phyloP scores from a whole-genome alignment of 2,329 filamentous ascomycete genomes.

The Trichoderma sp. region DNA sequence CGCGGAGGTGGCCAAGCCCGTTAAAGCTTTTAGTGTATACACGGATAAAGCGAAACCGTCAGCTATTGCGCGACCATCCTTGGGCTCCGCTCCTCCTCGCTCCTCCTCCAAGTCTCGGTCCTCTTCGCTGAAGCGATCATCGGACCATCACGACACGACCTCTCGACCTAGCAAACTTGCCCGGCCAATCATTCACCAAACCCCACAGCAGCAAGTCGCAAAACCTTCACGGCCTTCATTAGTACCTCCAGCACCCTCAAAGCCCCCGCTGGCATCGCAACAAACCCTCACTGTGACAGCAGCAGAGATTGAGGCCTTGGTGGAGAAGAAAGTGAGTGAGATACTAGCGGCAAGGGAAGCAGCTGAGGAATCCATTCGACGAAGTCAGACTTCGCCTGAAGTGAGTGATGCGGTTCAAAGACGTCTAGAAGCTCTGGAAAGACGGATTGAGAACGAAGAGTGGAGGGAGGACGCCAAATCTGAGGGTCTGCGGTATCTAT shows the following conservation, averaged over 20 bases:
- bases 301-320: conserved; percentile 83
- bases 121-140: conserved; percentile 45
- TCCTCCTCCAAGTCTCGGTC: conserved; percentile 37
- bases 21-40: conserved; percentile 85
- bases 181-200: conserved; percentile 34
- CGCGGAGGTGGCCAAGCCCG: conserved; percentile 59
- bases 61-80: conserved; percentile 35
- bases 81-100: conserved; percentile 39
- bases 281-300: conserved; percentile 57
- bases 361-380: conserved; percentile 41
- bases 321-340: conserved; percentile 88
- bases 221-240: neutral
- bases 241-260: neutral
- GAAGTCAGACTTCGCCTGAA: conserved; percentile 42
- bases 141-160: conserved; percentile 43
- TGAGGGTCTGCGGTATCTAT: conserved; percentile 79
- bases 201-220: conserved; percentile 20
- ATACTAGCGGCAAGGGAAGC: conserved; percentile 74
- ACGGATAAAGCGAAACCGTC: conserved; percentile 66
- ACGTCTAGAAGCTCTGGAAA: conserved; percentile 80
- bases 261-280: conserved; percentile 29
- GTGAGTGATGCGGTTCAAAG: conserved; percentile 78
- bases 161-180: conserved; percentile 52
- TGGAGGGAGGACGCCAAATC: conserved; percentile 69
- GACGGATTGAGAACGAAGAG: conserved; percentile 70